Evolutionary conservation across 2,329 filamentous ascomycete genomes (phyloP), one percentile per base, ranked within the genome.

Genomic region (Fusarium robinianum): DNA sequence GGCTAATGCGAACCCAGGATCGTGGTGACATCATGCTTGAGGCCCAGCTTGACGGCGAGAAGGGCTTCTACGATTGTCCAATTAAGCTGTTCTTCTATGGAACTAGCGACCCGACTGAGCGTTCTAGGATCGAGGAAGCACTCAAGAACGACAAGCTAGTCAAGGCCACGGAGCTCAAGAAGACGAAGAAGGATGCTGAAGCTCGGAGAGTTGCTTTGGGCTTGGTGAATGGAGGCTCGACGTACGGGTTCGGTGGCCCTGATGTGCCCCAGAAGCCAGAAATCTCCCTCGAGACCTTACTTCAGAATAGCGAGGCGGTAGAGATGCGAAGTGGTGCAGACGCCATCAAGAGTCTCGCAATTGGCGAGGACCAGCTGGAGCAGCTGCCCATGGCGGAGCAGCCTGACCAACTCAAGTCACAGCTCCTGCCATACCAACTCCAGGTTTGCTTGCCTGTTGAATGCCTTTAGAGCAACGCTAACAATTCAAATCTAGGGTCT

Each of bases 401-500:
- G 54, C 90, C 90, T 0, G 58, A 71, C 6, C 70, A 73, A 5
- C 71, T 96, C 27, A 71, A 76, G 16, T 87, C 89, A 0, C 71
- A 79, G 25, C 72, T 96, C 34, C 75, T 95, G 45, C 85, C 88
- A 2, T 94, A 95, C 66, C 90, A 96, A 62, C 79, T 81, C 34
- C 81, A 82, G 66, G 76, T 77, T 60, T 48, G 65, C 45, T 10
- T 29, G 9, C 17, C 11, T 6, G 11, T 5, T 11, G 4, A 11
- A 27, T 18, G n/a, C 12, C 22, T 8, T 22, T 17, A 11, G 7
- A 22, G 21, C n/a, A 17, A 43, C 18, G 26, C 60, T 67, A 12
- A 67, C 39, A n/a, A n/a, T n/a, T 10, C 15, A 44, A 21, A 51
- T 25, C 45, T 73, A 92, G 73, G 90, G 88, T 6, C 72, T 96